Evolutionary conservation across 805 yeast genomes (phyloP).

Genomic region (Candida anglica): DNA sequence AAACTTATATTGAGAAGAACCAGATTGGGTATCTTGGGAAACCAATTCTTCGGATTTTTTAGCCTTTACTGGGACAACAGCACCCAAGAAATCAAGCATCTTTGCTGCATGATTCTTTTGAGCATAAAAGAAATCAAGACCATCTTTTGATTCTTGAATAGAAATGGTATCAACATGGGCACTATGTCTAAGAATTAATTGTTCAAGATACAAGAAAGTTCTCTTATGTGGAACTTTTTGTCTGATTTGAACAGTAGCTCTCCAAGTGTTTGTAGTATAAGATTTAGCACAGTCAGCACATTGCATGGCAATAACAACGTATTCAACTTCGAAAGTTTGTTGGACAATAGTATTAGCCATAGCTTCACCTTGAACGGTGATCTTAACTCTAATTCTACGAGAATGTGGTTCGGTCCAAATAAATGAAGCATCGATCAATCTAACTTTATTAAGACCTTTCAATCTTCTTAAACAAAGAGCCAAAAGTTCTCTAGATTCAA

Average conservation of each 20-base stretch:
- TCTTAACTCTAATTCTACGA: conserved; percentile 83
- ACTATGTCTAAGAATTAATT: conserved; percentile 84
- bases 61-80: conserved; percentile 80
- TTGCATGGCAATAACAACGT: conserved; percentile 90
- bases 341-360: conserved; percentile 87
- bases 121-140: conserved; percentile 88
- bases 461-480: conserved; percentile 87
- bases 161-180: conserved; percentile 94
- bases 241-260: conserved; percentile 95
- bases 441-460: conserved; percentile 80
- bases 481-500: conserved; percentile 88
- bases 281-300: conserved; percentile 99
- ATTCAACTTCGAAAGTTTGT: conserved; percentile 93
- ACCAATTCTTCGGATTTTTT: conserved; percentile 89
- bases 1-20: conserved; percentile 83
- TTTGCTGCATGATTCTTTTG: conserved; percentile 88
- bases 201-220: conserved; percentile 94
- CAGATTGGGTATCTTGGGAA: conserved; percentile 88
- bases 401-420: conserved; percentile 99
- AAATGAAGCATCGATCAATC: conserved; percentile 89
- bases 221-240: conserved; percentile 97
- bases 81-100: conserved; percentile 83
- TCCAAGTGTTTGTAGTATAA: conserved; percentile 96
- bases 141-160: conserved; percentile 89
- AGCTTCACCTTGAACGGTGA: conserved; percentile 97